Conservation (phyloP, 2,329 filamentous ascomycete species). For the Cladophialophora bantiana region DNA sequence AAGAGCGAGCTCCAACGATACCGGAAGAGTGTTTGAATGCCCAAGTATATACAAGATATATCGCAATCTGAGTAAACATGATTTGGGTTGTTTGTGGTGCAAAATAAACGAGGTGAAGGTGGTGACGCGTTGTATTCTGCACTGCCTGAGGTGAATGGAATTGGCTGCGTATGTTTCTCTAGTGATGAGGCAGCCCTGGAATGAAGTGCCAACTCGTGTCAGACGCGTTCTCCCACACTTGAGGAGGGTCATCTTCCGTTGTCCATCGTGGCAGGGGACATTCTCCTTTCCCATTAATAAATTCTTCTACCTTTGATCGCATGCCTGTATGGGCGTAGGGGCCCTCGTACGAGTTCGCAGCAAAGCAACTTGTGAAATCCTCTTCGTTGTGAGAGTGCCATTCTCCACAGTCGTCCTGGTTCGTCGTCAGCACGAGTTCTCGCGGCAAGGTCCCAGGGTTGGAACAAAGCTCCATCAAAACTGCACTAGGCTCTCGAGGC, state of each 20-base stretch:
- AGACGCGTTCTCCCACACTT: conserved; percentile 29
- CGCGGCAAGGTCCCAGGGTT: background rate
- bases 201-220: conserved; percentile 37
- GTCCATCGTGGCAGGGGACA: conserved; percentile 34
- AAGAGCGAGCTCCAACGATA: background rate
- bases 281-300: conserved; percentile 24
- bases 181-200: conserved; percentile 19
- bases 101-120: background rate
- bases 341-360: conserved; percentile 33
- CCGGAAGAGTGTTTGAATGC: background rate
- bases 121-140: background rate
- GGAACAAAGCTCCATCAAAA: background rate
- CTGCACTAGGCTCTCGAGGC: conserved; percentile 13
- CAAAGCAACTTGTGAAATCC: conserved; percentile 29
- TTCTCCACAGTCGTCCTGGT: background rate
- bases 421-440: background rate
- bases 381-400: conserved; percentile 21
- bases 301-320: conserved; percentile 26
- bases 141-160: background rate
- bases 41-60: background rate
- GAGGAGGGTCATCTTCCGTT: conserved; percentile 16
- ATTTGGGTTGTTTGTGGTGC: background rate
- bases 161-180: background rate
- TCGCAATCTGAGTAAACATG: background rate
- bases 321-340: conserved; percentile 30